Percentiles rank a stretch among this genome's conserved stretches.
phyloP scores from a whole-genome alignment of 306 rosid genomes.

The Acacia crassicarpa region DNA sequence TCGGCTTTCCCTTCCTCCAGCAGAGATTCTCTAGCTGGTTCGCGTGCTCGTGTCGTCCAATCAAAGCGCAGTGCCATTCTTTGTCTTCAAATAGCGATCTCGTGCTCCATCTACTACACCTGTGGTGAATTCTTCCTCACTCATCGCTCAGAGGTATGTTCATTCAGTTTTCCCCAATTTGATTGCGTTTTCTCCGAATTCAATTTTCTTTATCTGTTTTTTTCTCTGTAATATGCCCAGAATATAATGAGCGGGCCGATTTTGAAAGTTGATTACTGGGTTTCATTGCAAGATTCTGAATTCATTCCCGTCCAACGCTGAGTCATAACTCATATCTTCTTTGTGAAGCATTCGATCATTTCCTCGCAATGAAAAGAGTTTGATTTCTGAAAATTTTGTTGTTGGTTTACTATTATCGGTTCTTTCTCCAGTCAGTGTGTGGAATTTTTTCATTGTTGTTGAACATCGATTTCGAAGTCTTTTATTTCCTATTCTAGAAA shows the following conservation, averaged over 20 bases:
- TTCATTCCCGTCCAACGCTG: background rate
- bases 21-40: too few species aligned
- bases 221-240: slow-evolving; percentile 17
- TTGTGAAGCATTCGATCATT: slow-evolving; percentile 20
- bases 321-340: background rate
- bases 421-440: background rate
- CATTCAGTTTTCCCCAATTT: too few species aligned
- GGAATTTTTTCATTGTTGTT: slow-evolving; percentile 7
- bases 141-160: too few species aligned
- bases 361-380: background rate
- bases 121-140: too few species aligned
- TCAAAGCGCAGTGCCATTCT: too few species aligned
- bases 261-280: slow-evolving; percentile 19
- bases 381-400: slow-evolving; percentile 8
- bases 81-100: too few species aligned
- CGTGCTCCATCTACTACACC: too few species aligned
- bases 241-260: slow-evolving; percentile 20
- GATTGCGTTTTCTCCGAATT: too few species aligned
- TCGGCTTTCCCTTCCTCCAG: too few species aligned
- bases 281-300: slow-evolving; percentile 17
- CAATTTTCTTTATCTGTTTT: too few species aligned
- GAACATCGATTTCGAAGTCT: background rate
- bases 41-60: too few species aligned
- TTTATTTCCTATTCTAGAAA: background rate
- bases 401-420: background rate